Percentiles rank a stretch among this genome's conserved stretches.
Conservation (phyloP, 129 eudicot genomes). For the sunflower (Helianthus annuus) region HanXRQr2.0-SUNRISE NC_035444.2:37422985-37423484, state of each 20-base stretch:
- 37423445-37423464: conserved; percentile 2
- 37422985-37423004: too few relatives aligned
- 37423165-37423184: conserved; percentile 75
- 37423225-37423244: conserved; percentile 13
- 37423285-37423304: conserved; percentile 25
- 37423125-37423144: too few relatives aligned
- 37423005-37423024: too few relatives aligned
- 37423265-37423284: conserved; percentile 21
- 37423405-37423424: neutral
- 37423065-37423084: neutral
- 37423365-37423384: conserved; percentile 36
- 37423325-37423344: conserved; percentile 44
- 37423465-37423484: too few relatives aligned
- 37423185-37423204: conserved; percentile 78
- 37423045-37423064: conserved; percentile 8
- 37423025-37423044: too few relatives aligned
- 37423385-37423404: conserved; percentile 53
- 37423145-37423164: conserved; percentile 97
- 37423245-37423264: conserved; percentile 7
- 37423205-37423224: conserved; percentile 63
- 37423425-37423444: conserved; percentile 41
- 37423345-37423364: conserved; percentile 47
- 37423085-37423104: neutral
- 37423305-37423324: conserved; percentile 4
- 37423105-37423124: neutral